Evolutionary conservation across 352 stramenopile species (phyloP), one percentile per base, ranked within the genome.

Genomic region (Phytophthora sp.): DNA sequence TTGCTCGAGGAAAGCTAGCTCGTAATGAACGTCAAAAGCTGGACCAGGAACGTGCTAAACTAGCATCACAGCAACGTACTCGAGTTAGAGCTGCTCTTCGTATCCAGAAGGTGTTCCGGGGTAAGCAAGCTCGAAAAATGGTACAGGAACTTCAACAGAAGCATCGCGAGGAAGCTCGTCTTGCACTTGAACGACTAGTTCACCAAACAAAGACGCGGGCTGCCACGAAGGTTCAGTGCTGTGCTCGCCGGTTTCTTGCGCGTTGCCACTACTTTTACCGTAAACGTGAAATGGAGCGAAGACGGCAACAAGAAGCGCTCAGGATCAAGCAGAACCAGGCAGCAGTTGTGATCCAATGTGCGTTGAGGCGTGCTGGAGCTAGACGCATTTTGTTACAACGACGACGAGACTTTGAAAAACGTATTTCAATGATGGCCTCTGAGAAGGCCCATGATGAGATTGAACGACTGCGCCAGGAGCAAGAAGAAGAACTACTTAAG

Each of bases 371-470:
- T 20, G 64, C 64, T 15, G 63, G 75, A 8, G 86, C 84, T 7
- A 55, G 74, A 13, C 69, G 68, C 0, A 13, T 77, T 41, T 39
- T 93, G 32, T 35, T 74, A 12, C 73, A 69, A 20, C 72, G 72
- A n/a, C 79, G 86, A 12, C 68, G 63, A 9, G 82, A 91, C n/a
- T 83, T 95, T 42, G 84, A 95, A 64, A 80, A 84, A 35, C 67
- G 86, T 7, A 87, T 95, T 38, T 91, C 86, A 8, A 73, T 91
- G 56, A 91, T 95, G 81, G 82, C 82, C 3, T 90, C 79, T 1
- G 86, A 92, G 53, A 92, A 93, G 48, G 86, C 86, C 5, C 70
- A 84, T 28, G 80, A 93, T 31, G 86, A 93, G 68, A 95, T 95
- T 46, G 86, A 91, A 50, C 72, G 76, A 15, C 63, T 93, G 9